Percentiles rank a stretch among this genome's conserved stretches.
Conservation (phyloP, 1,139 yeast genomes). For the Petasospora rhodanensis region DNA sequence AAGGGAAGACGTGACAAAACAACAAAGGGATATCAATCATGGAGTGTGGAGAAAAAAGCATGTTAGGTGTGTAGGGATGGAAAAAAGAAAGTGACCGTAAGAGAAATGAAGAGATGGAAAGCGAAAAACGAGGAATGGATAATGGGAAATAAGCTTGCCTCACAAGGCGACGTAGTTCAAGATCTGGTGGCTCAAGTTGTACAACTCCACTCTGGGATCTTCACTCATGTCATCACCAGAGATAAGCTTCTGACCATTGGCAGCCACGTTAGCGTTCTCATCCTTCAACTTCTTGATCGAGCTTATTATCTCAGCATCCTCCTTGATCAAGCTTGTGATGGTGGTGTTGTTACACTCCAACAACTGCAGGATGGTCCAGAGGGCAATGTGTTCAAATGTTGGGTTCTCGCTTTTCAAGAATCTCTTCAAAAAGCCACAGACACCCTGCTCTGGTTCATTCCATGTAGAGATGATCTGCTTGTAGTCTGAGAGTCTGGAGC, state of each 20-base stretch:
- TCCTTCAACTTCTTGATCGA: conserved; percentile 51
- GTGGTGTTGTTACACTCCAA: conserved; percentile 81
- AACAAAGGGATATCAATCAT: not conserved
- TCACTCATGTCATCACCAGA: conserved; percentile 36
- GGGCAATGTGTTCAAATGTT: conserved; percentile 97
- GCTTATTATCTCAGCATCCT: conserved; percentile 50
- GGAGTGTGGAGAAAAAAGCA: not conserved
- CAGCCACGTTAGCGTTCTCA: conserved; percentile 30
- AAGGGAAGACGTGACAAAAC: not conserved
- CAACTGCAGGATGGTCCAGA: conserved; percentile 93
- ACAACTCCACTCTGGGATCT: conserved; percentile 67
- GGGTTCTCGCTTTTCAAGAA: conserved; percentile 83
- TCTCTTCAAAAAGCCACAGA: conserved; percentile 74
- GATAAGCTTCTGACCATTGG: too few species aligned
- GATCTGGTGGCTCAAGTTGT: conserved; percentile 77
- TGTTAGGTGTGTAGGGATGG: not conserved
- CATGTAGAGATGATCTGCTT: conserved; percentile 75
- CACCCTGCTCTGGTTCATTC: conserved; percentile 80
- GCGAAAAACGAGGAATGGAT: not conserved
- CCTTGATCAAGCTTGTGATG: conserved; percentile 59
- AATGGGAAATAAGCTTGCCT: not conserved
- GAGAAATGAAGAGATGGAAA: not conserved
- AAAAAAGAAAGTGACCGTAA: too few species aligned
- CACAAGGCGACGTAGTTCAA: conserved; percentile 33
- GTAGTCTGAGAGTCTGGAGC: conserved; percentile 81